A percentile compares a stretch with the other conserved stretches of the same genome.
These are phyloP conservation scores for Phytophthora gonapodyides DNA, from an alignment of 352 stramenopile genomes.

Conservation along the genomic window DNA sequence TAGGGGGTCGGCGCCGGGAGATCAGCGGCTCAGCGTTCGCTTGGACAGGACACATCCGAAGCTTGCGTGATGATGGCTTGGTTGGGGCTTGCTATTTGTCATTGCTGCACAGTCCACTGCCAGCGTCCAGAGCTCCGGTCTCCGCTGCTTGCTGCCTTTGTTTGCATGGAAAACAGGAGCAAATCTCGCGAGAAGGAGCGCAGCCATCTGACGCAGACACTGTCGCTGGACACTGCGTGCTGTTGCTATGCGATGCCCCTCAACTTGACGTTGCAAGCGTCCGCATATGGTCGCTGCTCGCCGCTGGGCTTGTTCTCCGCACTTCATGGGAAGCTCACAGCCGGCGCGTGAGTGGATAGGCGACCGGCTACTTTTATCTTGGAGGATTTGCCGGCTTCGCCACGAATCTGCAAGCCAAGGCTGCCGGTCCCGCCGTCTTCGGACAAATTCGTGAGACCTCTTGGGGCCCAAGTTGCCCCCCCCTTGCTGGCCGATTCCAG, in stretches of 20 bases:
- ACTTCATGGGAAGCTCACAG: conserved; percentile 20
- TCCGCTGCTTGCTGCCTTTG: conserved; percentile 8
- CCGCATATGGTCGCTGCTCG: conserved; percentile 20
- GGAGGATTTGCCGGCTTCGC: conserved; percentile 25
- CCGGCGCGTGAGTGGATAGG: conserved; percentile 32
- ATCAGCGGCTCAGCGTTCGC: conserved; percentile 13
- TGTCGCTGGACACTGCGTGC: conserved; percentile 23
- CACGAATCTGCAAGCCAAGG: conserved; percentile 26
- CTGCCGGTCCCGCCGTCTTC: conserved; percentile 15
- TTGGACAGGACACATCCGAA: conserved; percentile 38
- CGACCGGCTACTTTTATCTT: conserved; percentile 34
- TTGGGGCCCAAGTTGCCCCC: not conserved
- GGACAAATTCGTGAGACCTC: conserved; percentile 17
- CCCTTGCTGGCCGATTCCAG: not conserved
- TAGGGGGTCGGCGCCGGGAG: conserved; percentile 14
- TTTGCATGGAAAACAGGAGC: not conserved
- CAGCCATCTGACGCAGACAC: conserved; percentile 30
- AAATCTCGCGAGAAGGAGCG: conserved; percentile 17
- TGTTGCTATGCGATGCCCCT: conserved; percentile 27
- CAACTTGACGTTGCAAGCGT: conserved; percentile 34
- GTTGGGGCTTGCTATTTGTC: conserved; percentile 34
- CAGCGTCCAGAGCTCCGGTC: conserved; percentile 13
- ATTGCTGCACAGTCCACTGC: conserved; percentile 23
- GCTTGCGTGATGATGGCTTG: conserved; percentile 42
- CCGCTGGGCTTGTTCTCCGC: conserved; percentile 18